Percentiles rank a stretch among this genome's conserved stretches.
Evolutionary conservation across 345 rosid species (phyloP).

Genomic region (Melaleuca quinquenervia): DNA sequence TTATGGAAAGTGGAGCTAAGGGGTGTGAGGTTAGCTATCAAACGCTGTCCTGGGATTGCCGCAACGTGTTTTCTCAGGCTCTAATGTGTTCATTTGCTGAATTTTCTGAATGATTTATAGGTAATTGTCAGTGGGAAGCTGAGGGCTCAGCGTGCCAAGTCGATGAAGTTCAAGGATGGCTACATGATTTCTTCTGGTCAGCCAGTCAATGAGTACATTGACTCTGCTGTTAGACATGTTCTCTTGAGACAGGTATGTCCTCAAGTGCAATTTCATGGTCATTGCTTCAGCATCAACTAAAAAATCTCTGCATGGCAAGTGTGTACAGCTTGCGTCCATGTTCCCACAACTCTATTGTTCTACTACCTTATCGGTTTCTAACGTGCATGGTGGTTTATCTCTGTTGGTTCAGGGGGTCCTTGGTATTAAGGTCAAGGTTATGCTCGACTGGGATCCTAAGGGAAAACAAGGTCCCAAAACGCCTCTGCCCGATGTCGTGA

Average conservation of each 20-base stretch:
- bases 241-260: conserved; percentile 63
- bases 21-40: conserved; percentile 54
- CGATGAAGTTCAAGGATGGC: conserved; percentile 92
- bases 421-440: conserved; percentile 76
- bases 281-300: neutral
- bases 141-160: conserved; percentile 79
- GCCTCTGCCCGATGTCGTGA: conserved; percentile 76
- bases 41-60: neutral
- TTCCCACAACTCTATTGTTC: neutral
- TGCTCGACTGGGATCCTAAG: conserved; percentile 85
- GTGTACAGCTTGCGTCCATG: neutral
- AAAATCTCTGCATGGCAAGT: rapidly evolving
- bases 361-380: neutral
- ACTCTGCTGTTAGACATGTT: conserved; percentile 79
- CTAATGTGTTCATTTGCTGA: neutral
- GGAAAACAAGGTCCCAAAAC: conserved; percentile 67
- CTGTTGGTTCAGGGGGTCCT: conserved; percentile 50
- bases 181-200: conserved; percentile 94
- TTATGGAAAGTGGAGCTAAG: conserved; percentile 86
- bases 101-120: conserved; percentile 10
- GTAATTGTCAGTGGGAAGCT: conserved; percentile 90
- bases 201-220: conserved; percentile 77
- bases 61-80: neutral
- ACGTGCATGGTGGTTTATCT: neutral
- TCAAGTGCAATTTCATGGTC: neutral